A percentile compares a stretch with the other conserved stretches of the same genome.
Evolutionary conservation across 192 early-diverging fungal genomes (phyloP).

Genomic region (Endogone sp.): DNA sequence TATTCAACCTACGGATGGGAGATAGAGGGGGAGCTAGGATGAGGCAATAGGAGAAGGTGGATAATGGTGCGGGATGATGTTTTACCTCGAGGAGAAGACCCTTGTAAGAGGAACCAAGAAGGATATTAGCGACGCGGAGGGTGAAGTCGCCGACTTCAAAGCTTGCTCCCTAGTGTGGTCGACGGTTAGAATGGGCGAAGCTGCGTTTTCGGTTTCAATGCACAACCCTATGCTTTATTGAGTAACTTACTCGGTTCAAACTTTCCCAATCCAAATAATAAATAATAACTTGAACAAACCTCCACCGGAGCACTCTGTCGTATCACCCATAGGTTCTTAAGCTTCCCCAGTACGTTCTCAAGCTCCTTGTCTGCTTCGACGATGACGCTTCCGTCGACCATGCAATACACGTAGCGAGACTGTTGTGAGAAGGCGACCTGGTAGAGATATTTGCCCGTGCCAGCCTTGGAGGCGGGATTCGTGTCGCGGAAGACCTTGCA

Average conservation of each 20-base stretch:
- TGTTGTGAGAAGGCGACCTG: slow-evolving; percentile 31
- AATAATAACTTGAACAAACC: slow-evolving; percentile 9
- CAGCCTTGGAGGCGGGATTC: slow-evolving; percentile 10
- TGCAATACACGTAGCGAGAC: slow-evolving; percentile 34
- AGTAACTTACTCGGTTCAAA: neutral
- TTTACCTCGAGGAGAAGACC: slow-evolving; percentile 51
- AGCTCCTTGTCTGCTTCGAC: slow-evolving; percentile 49
- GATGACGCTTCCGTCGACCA: slow-evolving; percentile 44
- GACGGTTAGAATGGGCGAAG: neutral
- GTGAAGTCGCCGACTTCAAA: slow-evolving; percentile 53
- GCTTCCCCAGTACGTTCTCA: slow-evolving; percentile 39
- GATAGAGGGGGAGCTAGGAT: neutral
- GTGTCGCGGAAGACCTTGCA: slow-evolving; percentile 33
- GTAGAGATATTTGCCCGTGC: slow-evolving; percentile 22
- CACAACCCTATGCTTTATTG: too few species aligned
- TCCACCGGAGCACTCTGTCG: slow-evolving; percentile 47
- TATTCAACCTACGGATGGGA: slow-evolving; percentile 39
- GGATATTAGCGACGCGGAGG: slow-evolving; percentile 47
- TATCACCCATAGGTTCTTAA: slow-evolving; percentile 49
- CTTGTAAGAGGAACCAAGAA: slow-evolving; percentile 50
- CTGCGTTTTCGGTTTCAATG: neutral
- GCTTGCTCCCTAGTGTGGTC: slow-evolving; percentile 38
- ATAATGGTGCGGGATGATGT: neutral
- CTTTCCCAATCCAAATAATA: neutral
- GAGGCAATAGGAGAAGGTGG: neutral